Evolutionary conservation across 371 early-diverging fungal genomes (phyloP), one percentile per base, ranked within the genome.

Genomic region (Capniomyces stellatus): DNA sequence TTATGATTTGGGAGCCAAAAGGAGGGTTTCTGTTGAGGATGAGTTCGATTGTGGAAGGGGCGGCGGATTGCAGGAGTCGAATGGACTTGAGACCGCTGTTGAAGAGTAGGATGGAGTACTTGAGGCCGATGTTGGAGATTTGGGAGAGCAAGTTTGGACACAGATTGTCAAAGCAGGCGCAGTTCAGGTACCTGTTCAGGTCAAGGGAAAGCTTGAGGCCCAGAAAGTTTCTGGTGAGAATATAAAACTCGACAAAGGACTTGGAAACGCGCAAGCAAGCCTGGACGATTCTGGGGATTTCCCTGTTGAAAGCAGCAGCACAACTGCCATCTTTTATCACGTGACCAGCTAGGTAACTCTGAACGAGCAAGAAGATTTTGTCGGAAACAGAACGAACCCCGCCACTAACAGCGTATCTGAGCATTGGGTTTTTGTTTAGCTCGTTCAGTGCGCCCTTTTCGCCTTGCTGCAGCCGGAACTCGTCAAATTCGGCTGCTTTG

Each of bases 221-320:
- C 6, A 46, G 13, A 44, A 4, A 29, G 42, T 54, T 43, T 15
- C 43, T 25, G 39, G 15, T 54, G 25, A 29, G 28, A 12, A 47
- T 15, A 47, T 54, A 54, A 31, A 42, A 21, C 31, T 54, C 54
- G 21, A 54, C 48, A 13, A 42, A n/a, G 12, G 40, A 35, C 40
- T 54, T 54, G 2, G 6, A 4, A 10, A 54, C 54, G 23, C 54
- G 31, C 10, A 3, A 28, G 18, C 39, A 25, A 12, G 21, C 15
- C 3, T 4, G 3, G 6, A 42, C 10, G 15, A 54, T 42, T 42
- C 42, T 44, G 31, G 28, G 43, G 43, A 54, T 54, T 28, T 47
- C 48, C 31, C 54, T 35, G 42, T 54, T 54, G 39, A 54, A 21
- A 24, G 46, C 25, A 19, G 54, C 46, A 19, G 54, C 54, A 12